These are phyloP conservation scores for Magnusiomyces fungicola DNA, from an alignment of 1,139 yeast species.

Conservation along the genomic window DNA sequence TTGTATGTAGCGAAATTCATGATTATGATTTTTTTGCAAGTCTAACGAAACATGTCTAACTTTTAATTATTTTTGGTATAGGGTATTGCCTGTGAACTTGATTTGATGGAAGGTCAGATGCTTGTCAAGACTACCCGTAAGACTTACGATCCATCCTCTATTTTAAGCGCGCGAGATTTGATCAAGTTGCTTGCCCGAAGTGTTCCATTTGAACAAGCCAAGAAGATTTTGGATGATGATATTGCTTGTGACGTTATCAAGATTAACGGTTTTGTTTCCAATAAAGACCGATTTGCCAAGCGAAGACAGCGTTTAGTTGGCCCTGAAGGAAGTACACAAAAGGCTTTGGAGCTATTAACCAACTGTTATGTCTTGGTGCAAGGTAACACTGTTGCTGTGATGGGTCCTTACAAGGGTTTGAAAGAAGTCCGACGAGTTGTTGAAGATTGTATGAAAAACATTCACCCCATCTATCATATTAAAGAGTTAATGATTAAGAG, in stretches of 20 bases:
- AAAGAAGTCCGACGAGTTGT: slow-evolving; percentile 90
- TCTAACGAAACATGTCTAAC: too few species aligned
- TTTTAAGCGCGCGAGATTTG: slow-evolving; percentile 89
- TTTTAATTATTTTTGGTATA: background rate
- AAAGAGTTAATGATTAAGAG: slow-evolving; percentile 96
- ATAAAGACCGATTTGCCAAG: slow-evolving; percentile 89
- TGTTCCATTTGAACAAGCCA: slow-evolving; percentile 95
- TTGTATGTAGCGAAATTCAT: slow-evolving; percentile 25
- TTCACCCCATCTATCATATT: slow-evolving; percentile 94
- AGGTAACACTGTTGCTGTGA: slow-evolving; percentile 93
- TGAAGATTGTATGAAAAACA: slow-evolving; percentile 93
- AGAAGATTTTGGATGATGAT: slow-evolving; percentile 84
- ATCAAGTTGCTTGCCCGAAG: slow-evolving; percentile 91
- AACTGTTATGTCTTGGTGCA: slow-evolving; percentile 92
- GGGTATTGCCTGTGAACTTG: slow-evolving; percentile 72
- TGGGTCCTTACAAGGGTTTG: slow-evolving; percentile 94
- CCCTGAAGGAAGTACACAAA: slow-evolving; percentile 92
- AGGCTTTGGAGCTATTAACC: slow-evolving; percentile 88
- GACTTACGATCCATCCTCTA: slow-evolving; percentile 91
- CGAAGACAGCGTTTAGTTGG: slow-evolving; percentile 96
- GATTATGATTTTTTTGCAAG: too few species aligned
- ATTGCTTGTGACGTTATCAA: slow-evolving; percentile 94
- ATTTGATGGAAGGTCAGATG: slow-evolving; percentile 95
- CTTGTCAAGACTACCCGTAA: slow-evolving; percentile 92
- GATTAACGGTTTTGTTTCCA: slow-evolving; percentile 81